These are phyloP conservation scores for Zygnema circumcarinatum DNA, from an alignment of 139 green algal species.

Conservation along the genomic window DNA sequence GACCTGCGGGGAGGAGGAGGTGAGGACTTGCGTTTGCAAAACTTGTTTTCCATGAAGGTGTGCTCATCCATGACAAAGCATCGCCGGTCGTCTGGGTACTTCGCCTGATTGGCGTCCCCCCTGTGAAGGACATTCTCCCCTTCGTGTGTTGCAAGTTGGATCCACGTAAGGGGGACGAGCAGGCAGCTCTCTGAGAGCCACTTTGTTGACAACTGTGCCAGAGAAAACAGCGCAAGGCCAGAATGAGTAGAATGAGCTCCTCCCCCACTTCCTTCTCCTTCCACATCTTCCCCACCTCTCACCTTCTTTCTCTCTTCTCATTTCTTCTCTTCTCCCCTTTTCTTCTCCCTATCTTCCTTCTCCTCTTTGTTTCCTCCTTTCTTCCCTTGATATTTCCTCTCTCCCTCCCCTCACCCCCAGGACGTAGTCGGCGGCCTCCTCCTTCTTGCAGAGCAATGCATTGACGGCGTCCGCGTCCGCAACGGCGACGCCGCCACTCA, in stretches of 20 bases:
- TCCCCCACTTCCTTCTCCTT: not conserved
- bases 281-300: not conserved
- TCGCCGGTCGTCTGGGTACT: not conserved
- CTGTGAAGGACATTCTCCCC: not conserved
- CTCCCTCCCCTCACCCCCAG: not conserved
- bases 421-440: not conserved
- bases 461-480: too few species aligned
- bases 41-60: not conserved
- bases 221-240: not conserved
- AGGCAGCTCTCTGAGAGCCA: not conserved
- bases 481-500: too few species aligned
- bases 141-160: not conserved
- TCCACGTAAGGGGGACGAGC: not conserved
- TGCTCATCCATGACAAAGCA: conserved; percentile 27
- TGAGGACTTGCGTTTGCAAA: not conserved
- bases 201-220: conserved; percentile 8
- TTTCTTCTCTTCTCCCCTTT: not conserved
- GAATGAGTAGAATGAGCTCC: too few species aligned
- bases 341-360: not conserved
- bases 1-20: conserved; percentile 18
- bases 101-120: not conserved
- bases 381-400: not conserved
- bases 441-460: not conserved
- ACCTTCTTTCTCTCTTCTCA: not conserved
- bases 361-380: not conserved